A percentile compares a stretch with the other conserved stretches of the same genome.
phyloP scores from a whole-genome alignment of 768 basidiomycete species.

The Trametes villosa region DNA sequence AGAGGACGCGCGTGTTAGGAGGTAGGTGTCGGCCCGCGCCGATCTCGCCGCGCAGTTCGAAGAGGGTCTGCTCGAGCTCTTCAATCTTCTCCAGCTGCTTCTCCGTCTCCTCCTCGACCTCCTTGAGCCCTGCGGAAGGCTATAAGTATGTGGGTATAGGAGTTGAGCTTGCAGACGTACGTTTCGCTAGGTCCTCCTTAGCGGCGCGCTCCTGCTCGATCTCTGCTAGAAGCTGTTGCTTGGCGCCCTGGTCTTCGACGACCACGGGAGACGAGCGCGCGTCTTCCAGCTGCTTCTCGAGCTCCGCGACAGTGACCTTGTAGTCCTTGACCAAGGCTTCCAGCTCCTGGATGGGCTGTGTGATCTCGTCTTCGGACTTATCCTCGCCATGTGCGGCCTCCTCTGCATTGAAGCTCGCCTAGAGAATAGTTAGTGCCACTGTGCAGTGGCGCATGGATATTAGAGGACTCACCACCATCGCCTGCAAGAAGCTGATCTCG shows the following conservation, averaged over 20 bases:
- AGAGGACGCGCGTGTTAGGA: constrained; percentile 68
- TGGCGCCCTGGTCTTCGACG: constrained; percentile 24
- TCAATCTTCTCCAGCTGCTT: constrained; percentile 60
- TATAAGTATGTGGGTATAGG: not conserved
- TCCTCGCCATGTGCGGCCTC: constrained; percentile 42
- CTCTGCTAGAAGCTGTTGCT: constrained; percentile 44
- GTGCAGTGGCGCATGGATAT: not conserved
- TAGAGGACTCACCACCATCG: constrained; percentile 57
- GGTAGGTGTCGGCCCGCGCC: constrained; percentile 78
- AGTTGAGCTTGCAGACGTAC: not conserved
- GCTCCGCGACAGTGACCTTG: constrained; percentile 49
- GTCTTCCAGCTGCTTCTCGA: constrained; percentile 54
- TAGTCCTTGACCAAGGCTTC: constrained; percentile 60
- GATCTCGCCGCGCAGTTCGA: constrained; percentile 77
- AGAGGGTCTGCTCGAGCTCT: constrained; percentile 74
- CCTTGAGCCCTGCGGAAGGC: constrained; percentile 46
- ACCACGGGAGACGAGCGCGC: constrained; percentile 41
- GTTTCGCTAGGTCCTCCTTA: constrained; percentile 42
- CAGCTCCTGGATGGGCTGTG: constrained; percentile 54
- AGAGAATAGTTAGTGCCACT: not conserved
- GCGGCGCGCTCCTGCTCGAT: constrained; percentile 44
- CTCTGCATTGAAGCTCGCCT: constrained; percentile 71
- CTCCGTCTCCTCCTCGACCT: constrained; percentile 40
- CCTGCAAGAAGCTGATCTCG: constrained; percentile 69
- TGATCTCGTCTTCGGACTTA: constrained; percentile 42